A percentile compares a stretch with the other conserved stretches of the same genome.
Evolutionary conservation across 2,329 filamentous ascomycete species (phyloP).

Genomic region (Aspergillus novofumigatus): DNA sequence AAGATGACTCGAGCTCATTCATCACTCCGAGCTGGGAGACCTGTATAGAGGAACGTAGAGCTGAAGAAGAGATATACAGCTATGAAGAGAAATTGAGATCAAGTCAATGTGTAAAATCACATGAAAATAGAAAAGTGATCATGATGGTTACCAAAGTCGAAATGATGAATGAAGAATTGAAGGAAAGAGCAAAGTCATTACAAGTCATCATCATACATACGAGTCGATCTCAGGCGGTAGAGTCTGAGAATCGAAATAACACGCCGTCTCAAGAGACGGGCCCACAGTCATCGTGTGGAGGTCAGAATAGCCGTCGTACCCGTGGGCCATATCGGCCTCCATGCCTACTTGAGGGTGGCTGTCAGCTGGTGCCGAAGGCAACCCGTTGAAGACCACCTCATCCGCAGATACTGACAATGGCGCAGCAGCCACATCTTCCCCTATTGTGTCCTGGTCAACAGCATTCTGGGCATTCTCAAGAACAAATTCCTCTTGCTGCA

Average conservation of each 20-base stretch:
- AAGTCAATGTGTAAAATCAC: neutral
- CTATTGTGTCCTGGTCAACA: constrained; percentile 21
- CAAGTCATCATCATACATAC: constrained; percentile 32
- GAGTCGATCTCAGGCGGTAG: constrained; percentile 31
- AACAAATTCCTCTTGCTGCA: constrained; percentile 51
- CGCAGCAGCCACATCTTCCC: constrained; percentile 16
- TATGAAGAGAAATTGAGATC: constrained; percentile 3
- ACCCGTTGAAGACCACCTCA: constrained; percentile 10
- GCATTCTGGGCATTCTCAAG: constrained; percentile 29
- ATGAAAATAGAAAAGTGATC: neutral
- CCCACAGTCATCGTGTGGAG: constrained; percentile 28
- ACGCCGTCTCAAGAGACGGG: constrained; percentile 28
- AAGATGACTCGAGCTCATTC: neutral
- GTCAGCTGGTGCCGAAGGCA: constrained; percentile 15
- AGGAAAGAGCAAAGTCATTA: constrained; percentile 7
- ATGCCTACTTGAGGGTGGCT: constrained; percentile 18
- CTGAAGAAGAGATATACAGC: neutral
- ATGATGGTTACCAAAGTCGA: constrained; percentile 1
- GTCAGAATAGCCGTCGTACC: constrained; percentile 26
- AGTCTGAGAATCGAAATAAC: constrained; percentile 30
- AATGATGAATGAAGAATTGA: constrained; percentile 5
- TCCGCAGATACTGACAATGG: constrained; percentile 10
- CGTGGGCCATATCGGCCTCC: constrained; percentile 25
- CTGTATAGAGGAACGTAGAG: neutral
- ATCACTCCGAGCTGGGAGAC: neutral